A percentile compares a stretch with the other conserved stretches of the same genome.
These are phyloP conservation scores for Cladosporium sp. DNA, from an alignment of 2,329 filamentous ascomycete genomes.

Conservation along the genomic window DNA sequence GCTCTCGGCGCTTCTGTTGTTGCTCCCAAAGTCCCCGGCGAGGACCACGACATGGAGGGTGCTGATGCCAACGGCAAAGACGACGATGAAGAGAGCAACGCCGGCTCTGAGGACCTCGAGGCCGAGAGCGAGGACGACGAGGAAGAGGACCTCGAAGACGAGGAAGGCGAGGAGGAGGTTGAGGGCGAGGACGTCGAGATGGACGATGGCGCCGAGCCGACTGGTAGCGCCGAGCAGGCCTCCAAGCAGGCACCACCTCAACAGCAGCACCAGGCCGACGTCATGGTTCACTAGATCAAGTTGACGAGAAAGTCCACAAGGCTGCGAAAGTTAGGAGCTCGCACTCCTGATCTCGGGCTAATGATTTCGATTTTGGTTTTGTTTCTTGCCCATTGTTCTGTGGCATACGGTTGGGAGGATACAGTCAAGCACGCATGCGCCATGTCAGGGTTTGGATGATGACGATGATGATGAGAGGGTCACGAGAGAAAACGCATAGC, in stretches of 20 bases:
- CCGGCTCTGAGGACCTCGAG: constrained; percentile 52
- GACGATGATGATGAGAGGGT: not conserved
- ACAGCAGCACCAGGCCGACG: constrained; percentile 17
- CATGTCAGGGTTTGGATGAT: not conserved
- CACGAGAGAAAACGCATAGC: not conserved
- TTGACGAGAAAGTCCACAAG: not conserved
- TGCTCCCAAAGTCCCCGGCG: constrained; percentile 36
- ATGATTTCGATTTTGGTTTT: not conserved
- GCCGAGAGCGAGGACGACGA: constrained; percentile 42
- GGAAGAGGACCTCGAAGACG: constrained; percentile 37
- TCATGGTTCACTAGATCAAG: constrained; percentile 24
- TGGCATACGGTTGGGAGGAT: constrained; percentile 4
- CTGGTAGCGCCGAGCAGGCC: constrained; percentile 8
- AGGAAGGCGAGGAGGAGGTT: constrained; percentile 31
- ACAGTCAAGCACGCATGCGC: not conserved
- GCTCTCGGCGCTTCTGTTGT: constrained; percentile 21
- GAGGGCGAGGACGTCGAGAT: constrained; percentile 24
- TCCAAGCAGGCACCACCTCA: constrained; percentile 8
- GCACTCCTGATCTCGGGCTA: not conserved
- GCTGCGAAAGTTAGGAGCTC: not conserved
- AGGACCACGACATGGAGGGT: constrained; percentile 73
- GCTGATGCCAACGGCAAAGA: constrained; percentile 56
- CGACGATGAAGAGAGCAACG: constrained; percentile 64
- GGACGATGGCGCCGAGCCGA: constrained; percentile 13
- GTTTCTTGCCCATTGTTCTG: constrained; percentile 5